Evolutionary conservation across 441 rosid genomes (phyloP).

Genomic region (Populus hybrid): DNA sequence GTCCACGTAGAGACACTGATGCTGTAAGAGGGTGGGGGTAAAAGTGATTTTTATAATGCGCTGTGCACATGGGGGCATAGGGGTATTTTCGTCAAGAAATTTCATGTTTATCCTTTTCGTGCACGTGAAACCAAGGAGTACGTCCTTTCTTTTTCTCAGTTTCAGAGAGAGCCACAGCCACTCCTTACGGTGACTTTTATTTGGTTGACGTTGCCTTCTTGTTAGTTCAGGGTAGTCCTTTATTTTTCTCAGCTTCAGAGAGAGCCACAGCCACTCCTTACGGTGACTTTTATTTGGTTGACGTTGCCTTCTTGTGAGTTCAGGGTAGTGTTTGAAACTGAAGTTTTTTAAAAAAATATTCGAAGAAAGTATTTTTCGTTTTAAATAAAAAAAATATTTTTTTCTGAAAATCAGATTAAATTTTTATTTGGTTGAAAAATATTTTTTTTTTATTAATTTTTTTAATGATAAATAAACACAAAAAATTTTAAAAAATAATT

Average conservation of each 20-base stretch:
- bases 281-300: neutral
- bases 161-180: neutral
- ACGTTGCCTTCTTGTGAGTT: neutral
- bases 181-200: neutral
- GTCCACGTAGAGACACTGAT: constrained; percentile 26
- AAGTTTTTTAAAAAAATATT: too few species aligned
- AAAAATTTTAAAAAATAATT: too few species aligned
- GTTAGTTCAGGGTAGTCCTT: neutral
- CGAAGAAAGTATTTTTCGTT: too few species aligned
- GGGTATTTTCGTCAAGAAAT: constrained; percentile 10
- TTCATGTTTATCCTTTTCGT: constrained; percentile 6
- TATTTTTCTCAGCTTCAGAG: neutral
- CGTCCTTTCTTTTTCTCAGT: neutral
- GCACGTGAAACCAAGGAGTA: constrained; percentile 9
- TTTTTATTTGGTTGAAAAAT: too few species aligned
- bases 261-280: neutral
- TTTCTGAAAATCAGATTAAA: too few species aligned
- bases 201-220: neutral
- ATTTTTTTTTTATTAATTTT: too few species aligned
- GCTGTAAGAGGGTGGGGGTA: neutral
- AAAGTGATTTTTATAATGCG: neutral
- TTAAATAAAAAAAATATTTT: too few species aligned
- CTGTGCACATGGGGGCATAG: constrained; percentile 8
- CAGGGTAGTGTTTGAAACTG: too few species aligned
- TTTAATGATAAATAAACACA: too few species aligned